A percentile compares a stretch with the other conserved stretches of the same genome.
Conservation (phyloP, 805 yeast genomes). For the Hanseniaspora lindneri region DNA sequence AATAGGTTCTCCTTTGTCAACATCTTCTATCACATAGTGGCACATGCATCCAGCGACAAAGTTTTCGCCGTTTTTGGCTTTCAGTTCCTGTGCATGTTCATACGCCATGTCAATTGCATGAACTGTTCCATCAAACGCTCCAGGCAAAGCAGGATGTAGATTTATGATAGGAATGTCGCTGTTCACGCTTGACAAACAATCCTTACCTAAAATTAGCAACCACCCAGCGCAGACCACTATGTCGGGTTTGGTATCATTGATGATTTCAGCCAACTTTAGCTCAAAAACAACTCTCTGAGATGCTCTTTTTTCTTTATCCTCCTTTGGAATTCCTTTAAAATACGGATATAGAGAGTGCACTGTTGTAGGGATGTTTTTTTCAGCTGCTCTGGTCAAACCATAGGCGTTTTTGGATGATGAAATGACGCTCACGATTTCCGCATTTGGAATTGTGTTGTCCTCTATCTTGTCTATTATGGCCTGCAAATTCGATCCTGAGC, state of each 20-base stretch:
- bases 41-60: constrained; percentile 90
- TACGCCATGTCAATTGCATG: constrained; percentile 95
- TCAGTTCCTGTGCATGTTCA: constrained; percentile 70
- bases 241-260: constrained; percentile 58
- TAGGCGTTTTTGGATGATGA: constrained; percentile 80
- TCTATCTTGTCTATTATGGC: constrained; percentile 71
- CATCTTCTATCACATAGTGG: constrained; percentile 91
- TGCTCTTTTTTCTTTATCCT: constrained; percentile 44
- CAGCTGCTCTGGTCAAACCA: constrained; percentile 69
- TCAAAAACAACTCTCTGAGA: constrained; percentile 62
- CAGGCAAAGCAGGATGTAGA: constrained; percentile 94
- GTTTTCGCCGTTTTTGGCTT: constrained; percentile 32
- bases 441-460: constrained; percentile 32
- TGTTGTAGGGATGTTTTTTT: constrained; percentile 56
- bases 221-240: constrained; percentile 96
- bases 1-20: constrained; percentile 85
- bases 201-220: constrained; percentile 82
- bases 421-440: constrained; percentile 46
- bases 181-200: constrained; percentile 54
- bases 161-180: constrained; percentile 71
- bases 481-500: constrained; percentile 90
- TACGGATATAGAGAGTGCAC: constrained; percentile 63
- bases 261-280: constrained; percentile 57
- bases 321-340: constrained; percentile 64
- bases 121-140: constrained; percentile 84